These are phyloP conservation scores for Mycena sanguinolenta DNA, from an alignment of 768 basidiomycete genomes.

Conservation along the genomic window DNA sequence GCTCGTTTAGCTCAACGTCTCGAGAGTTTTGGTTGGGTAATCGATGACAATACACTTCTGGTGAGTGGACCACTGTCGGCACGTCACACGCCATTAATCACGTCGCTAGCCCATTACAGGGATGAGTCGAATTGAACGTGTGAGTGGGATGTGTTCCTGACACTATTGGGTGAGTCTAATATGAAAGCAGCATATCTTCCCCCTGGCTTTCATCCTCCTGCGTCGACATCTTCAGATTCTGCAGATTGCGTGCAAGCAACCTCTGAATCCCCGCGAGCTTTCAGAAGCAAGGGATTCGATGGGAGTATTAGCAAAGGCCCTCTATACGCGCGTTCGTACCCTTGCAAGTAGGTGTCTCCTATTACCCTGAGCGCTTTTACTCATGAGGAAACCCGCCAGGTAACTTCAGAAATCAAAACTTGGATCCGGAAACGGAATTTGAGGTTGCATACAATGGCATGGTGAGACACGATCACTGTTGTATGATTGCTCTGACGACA, in stretches of 20 bases:
- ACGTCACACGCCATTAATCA: not conserved
- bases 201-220: not conserved
- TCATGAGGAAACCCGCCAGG: not conserved
- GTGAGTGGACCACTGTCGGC: not conserved
- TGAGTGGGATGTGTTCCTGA: not conserved
- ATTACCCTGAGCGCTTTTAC: not conserved
- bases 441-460: constrained; percentile 21
- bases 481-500: not conserved
- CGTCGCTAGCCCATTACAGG: constrained; percentile 7
- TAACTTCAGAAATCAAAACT: constrained; percentile 6
- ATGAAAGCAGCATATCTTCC: not conserved
- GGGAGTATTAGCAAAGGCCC: not conserved
- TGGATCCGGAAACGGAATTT: constrained; percentile 10
- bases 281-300: not conserved
- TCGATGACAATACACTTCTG: constrained; percentile 24
- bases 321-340: not conserved
- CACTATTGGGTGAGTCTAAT: no score
- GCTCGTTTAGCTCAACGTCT: not conserved
- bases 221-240: not conserved
- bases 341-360: not conserved
- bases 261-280: constrained; percentile 14
- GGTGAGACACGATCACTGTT: not conserved
- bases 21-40: constrained; percentile 11
- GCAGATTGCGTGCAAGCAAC: constrained; percentile 2
- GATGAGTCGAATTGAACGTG: constrained; percentile 16